Base-by-base conservation (phyloP, 768 basidiomycete genomes). In the Hirschioporus abietinus region DNA sequence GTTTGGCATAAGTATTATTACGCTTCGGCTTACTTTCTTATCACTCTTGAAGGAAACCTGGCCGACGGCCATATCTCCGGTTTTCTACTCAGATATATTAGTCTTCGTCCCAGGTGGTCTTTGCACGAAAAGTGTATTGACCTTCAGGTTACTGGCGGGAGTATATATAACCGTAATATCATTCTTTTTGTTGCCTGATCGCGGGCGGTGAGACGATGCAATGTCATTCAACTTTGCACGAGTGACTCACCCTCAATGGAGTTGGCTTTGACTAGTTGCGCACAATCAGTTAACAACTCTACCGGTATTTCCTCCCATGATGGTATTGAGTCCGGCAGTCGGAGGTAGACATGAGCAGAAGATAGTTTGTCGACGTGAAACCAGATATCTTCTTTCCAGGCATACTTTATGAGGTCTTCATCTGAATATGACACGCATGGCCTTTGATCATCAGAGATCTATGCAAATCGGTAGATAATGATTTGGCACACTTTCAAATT, bases 281-380 rank as follows among this genome's bases (percentile, higher is more conserved):
- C 93, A 68, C 93, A 93, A 76, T 99, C 96, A 15, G 80, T 80
- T 23, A 98, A 78, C 7, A 98, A 78, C 0, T 84, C 79, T 65
- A 89, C 83, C 0, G 97, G 95, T 42, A 99, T 90, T n/a, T 79
- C 76, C 7, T 99, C 95, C 93, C 95, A 98, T 34, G 81, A 76
- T 12, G 42, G 42, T 83, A 96, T 90, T 23, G 78, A 81, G 1
- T 86, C 84, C 0, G 92, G 84, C 82, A 98, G 87, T 35, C 96
- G 90, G 20, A 99, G 81, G 75, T 99, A 99, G 57, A 99, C 96
- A 76, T 98, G 95, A 0, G 96, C 95, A 2, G 95, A 97, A 0
- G 94, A 96, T 30, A 99, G 87, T 76, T 96, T 96, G 81, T 99
- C 97, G 68, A 99, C 97, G 76, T 99, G 97, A 70, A 99, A 97